Conservation (phyloP, 2,329 filamentous ascomycete species). For the Penicillium capsulatum region DNA sequence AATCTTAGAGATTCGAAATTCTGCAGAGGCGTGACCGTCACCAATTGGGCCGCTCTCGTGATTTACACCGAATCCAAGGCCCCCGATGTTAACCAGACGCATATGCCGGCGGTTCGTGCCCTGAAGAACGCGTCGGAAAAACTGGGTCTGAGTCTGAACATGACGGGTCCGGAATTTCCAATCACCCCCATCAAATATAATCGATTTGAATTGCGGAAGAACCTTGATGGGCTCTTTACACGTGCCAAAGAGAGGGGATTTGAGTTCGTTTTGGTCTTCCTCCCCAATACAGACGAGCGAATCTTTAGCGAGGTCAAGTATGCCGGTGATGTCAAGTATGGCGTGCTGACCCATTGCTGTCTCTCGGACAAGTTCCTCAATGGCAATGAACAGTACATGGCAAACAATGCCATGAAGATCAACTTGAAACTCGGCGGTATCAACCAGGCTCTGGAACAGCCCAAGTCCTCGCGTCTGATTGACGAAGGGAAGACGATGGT, state of each 20-base stretch:
- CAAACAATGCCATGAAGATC: conserved; percentile 69
- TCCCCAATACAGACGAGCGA: conserved; percentile 48
- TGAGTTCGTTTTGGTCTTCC: conserved; percentile 42
- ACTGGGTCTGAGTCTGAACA: no score
- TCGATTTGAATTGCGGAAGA: no score
- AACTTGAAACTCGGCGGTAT: conserved; percentile 72
- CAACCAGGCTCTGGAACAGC: conserved; percentile 59
- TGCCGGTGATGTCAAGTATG: conserved; percentile 58
- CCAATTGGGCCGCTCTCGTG: conserved; percentile 5
- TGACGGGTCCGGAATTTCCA: no score
- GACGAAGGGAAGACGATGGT: conserved; percentile 70
- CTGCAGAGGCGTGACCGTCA: neutral
- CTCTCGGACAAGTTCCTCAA: conserved; percentile 47
- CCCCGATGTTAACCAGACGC: no score
- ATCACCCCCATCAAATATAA: no score
- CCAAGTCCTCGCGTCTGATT: conserved; percentile 50
- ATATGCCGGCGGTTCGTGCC: no score
- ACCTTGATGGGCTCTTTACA: no score
- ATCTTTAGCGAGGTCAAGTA: conserved; percentile 64
- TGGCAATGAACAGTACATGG: conserved; percentile 50
- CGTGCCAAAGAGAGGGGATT: neutral
- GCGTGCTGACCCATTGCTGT: conserved; percentile 64
- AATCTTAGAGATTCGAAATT: conserved; percentile 16
- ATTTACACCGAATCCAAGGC: neutral
- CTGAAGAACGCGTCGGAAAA: no score